These are phyloP conservation scores for Ceratocystis destructans DNA, from an alignment of 2,329 filamentous ascomycete genomes.

Conservation along the genomic window DNA sequence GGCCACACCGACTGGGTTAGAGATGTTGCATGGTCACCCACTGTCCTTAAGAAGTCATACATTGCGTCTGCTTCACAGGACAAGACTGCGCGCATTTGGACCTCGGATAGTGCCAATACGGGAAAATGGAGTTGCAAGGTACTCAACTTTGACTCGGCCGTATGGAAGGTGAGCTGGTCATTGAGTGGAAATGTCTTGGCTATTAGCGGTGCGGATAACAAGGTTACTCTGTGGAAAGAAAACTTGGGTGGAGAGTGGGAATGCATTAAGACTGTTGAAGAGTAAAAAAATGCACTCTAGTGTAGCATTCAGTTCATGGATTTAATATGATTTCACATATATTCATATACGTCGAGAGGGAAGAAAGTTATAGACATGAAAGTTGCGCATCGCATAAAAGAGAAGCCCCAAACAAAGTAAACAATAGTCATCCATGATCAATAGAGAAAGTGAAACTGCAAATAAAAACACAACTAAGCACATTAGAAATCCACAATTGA, in stretches of 20 bases:
- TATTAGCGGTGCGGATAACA: slow-evolving; percentile 87
- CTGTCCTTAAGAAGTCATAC: slow-evolving; percentile 87
- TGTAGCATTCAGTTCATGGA: background rate
- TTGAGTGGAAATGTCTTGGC: slow-evolving; percentile 92
- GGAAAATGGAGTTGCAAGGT: slow-evolving; percentile 75
- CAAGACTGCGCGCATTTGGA: slow-evolving; percentile 97
- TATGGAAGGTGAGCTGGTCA: slow-evolving; percentile 97
- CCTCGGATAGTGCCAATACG: slow-evolving; percentile 46
- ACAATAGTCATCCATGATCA: too few relatives aligned
- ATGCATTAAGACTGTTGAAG: slow-evolving; percentile 89
- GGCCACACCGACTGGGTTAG: slow-evolving; percentile 95
- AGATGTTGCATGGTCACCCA: slow-evolving; percentile 94
- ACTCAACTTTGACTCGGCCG: slow-evolving; percentile 72
- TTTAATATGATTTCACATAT: slow-evolving; percentile 1
- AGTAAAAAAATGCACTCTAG: slow-evolving; percentile 35
- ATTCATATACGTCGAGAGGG: background rate
- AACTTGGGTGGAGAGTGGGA: slow-evolving; percentile 95
- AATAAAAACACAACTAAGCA: background rate
- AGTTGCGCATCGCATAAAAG: too few relatives aligned
- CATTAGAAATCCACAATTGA: background rate
- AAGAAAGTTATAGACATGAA: too few relatives aligned
- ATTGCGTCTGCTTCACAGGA: slow-evolving; percentile 93
- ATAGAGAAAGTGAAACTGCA: background rate
- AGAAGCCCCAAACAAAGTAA: too few relatives aligned
- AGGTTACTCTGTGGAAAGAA: slow-evolving; percentile 97